Conservation (phyloP, 2,329 filamentous ascomycete genomes). For the Trichoderma hamatum region DNA sequence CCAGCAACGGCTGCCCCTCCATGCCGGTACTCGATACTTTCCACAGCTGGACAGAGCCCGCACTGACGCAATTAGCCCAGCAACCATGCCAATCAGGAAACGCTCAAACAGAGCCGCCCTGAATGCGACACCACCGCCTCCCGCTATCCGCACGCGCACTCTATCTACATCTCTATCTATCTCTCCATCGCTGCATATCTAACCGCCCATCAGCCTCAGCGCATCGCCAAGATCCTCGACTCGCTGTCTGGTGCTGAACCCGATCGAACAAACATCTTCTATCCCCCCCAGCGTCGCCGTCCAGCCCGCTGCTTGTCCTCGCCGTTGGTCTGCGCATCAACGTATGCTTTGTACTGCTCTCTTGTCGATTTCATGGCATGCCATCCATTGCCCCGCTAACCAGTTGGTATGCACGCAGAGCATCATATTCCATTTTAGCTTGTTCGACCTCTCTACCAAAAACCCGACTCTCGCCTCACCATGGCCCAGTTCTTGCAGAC, state of each 20-base stretch:
- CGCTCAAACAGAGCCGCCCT: slow-evolving; percentile 34
- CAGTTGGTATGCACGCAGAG: slow-evolving; percentile 26
- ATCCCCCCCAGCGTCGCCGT: neutral
- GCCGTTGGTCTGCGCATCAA: neutral
- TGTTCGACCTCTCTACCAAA: slow-evolving; percentile 15
- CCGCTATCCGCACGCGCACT: neutral
- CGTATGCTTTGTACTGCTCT: slow-evolving; percentile 1
- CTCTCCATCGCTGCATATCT: neutral
- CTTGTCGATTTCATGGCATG: slow-evolving; percentile 1
- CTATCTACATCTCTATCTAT: neutral
- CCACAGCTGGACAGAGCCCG: slow-evolving; percentile 15
- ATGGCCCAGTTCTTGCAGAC: slow-evolving; percentile 50
- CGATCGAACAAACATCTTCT: neutral
- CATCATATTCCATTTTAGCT: slow-evolving; percentile 4
- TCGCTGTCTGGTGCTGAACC: slow-evolving; percentile 1
- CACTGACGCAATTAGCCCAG: slow-evolving; percentile 28
- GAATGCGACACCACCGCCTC: slow-evolving; percentile 24
- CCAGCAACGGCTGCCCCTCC: neutral
- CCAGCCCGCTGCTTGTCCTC: neutral
- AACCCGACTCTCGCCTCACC: slow-evolving; percentile 16
- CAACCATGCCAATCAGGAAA: slow-evolving; percentile 41
- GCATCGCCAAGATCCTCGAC: slow-evolving; percentile 10
- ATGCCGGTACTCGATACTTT: slow-evolving; percentile 7
- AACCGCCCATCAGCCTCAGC: neutral
- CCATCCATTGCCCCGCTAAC: slow-evolving; percentile 28